A percentile compares a stretch with the other conserved stretches of the same genome.
Conservation (phyloP, 108 stramenopile species). For the Phaeodactylum tricornutum region DNA sequence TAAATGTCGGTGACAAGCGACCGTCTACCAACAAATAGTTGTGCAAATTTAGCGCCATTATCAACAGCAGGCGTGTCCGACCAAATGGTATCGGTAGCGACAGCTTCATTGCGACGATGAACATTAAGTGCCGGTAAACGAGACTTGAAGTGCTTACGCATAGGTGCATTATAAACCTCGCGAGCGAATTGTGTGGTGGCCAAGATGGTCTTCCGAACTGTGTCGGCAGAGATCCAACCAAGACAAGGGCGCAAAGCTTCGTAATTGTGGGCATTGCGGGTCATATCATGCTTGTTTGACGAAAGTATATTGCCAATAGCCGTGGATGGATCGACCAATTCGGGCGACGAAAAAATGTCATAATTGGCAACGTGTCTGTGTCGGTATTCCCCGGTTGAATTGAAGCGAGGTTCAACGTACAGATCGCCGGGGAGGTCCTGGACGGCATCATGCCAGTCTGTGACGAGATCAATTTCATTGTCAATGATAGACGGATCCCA, state of each 20-base stretch:
- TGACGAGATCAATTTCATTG: slow-evolving; percentile 1
- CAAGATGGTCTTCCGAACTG: slow-evolving; percentile 8
- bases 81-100: slow-evolving; percentile 19
- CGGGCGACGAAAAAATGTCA: no score
- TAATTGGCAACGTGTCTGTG: no score
- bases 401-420: no score
- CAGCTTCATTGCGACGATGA: slow-evolving; percentile 9
- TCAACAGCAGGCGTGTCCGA: slow-evolving; percentile 15
- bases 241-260: slow-evolving; percentile 4
- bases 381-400: no score
- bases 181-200: slow-evolving; percentile 17
- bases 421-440: no score
- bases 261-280: no score
- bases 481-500: slow-evolving; percentile 21
- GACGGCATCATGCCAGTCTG: neutral
- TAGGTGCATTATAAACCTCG: neutral
- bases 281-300: no score
- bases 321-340: no score
- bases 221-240: slow-evolving; percentile 6
- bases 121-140: slow-evolving; percentile 15
- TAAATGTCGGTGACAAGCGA: slow-evolving; percentile 4
- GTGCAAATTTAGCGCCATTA: slow-evolving; percentile 7
- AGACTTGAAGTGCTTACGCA: slow-evolving; percentile 1
- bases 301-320: no score
- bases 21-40: slow-evolving; percentile 7